phyloP scores from a whole-genome alignment of 176 grass and related monocot species.

The Rhipidocladum racemiflorum region DNA sequence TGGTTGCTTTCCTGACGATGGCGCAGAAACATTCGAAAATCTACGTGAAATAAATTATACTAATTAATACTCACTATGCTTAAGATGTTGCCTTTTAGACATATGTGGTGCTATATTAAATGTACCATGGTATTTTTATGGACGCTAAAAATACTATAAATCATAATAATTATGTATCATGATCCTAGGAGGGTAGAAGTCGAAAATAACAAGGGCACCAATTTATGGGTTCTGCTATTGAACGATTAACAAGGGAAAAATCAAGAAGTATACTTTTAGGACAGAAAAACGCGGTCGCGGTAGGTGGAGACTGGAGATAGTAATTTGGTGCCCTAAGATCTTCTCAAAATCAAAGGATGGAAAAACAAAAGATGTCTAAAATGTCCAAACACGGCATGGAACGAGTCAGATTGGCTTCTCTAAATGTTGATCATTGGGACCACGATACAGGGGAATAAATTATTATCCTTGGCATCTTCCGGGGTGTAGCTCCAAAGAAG shows the following conservation, averaged over 20 bases:
- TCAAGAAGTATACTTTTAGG: background rate
- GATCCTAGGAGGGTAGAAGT: background rate
- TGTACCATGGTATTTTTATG: background rate
- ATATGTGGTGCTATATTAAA: background rate
- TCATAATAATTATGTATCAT: background rate
- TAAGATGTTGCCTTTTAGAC: background rate
- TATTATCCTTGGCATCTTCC: background rate
- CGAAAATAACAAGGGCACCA: background rate
- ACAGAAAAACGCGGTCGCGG: background rate
- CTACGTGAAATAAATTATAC: background rate
- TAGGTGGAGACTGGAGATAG: background rate
- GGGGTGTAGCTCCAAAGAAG: background rate
- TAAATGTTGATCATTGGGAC: slow-evolving; percentile 1
- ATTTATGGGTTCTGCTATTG: background rate
- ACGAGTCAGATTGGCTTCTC: background rate
- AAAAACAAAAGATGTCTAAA: background rate
- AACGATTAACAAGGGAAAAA: background rate
- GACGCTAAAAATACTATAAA: background rate
- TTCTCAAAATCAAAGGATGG: background rate
- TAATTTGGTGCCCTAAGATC: background rate
- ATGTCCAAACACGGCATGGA: slow-evolving; percentile 5
- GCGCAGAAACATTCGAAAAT: background rate
- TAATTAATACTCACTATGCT: background rate
- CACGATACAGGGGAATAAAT: background rate
- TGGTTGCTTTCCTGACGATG: background rate